Conservation (phyloP, 306 rosid species). For the Luffa acutangula region DNA sequence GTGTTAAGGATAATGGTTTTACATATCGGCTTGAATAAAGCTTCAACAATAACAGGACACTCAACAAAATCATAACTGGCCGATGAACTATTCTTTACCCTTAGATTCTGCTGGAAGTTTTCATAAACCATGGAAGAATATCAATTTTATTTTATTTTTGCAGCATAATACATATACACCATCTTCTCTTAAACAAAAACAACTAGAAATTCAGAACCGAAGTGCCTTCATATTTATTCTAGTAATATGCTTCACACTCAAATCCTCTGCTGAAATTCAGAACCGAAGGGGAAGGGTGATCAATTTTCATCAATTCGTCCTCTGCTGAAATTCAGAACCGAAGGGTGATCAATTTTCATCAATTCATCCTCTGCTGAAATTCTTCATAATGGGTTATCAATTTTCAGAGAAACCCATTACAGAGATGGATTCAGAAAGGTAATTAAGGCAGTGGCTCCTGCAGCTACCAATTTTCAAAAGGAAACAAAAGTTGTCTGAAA, state of each 20-base stretch:
- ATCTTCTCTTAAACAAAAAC: neutral
- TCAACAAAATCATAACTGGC: no score
- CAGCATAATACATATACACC: no score
- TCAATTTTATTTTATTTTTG: neutral
- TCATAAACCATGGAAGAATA: neutral
- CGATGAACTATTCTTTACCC: neutral
- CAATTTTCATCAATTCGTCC: neutral
- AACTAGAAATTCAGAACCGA: neutral
- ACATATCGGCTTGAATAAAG: no score
- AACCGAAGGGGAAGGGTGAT: no score
- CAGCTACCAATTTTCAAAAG: neutral
- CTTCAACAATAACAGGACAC: no score
- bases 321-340: no score
- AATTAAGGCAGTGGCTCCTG: neutral
- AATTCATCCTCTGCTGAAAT: no score
- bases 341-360: neutral
- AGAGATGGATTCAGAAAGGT: no score
- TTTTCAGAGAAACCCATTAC: no score
- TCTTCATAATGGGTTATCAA: no score
- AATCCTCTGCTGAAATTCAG: no score
- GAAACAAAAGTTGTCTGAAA: neutral
- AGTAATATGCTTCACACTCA: neutral
- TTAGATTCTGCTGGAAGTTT: neutral
- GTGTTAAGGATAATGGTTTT: no score
- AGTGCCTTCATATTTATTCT: neutral